Evolutionary conservation across 768 basidiomycete genomes (phyloP).

Genomic region (Rhodosporidiobolus sp.): DNA sequence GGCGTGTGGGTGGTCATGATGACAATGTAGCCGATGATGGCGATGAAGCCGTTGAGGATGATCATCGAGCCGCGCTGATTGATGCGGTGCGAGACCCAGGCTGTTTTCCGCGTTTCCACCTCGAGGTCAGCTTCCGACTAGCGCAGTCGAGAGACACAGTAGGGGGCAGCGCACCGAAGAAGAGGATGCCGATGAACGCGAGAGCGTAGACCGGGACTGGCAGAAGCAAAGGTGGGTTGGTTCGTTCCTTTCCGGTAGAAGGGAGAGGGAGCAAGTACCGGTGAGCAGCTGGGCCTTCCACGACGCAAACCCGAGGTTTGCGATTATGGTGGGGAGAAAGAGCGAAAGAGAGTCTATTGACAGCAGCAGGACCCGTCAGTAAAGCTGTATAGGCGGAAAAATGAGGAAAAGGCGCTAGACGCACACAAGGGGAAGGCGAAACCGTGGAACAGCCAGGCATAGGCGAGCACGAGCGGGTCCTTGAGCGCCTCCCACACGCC

Average conservation of each 20-base stretch:
- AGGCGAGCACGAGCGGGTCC: conserved; percentile 62
- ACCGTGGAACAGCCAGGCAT: conserved; percentile 62
- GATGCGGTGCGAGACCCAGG: conserved; percentile 38
- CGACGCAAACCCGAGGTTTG: conserved; percentile 55
- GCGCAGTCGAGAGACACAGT: conserved; percentile 43
- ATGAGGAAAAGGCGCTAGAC: conserved; percentile 54
- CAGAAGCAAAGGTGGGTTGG: neutral
- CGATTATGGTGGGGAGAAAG: conserved; percentile 71
- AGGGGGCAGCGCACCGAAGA: neutral
- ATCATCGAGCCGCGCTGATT: conserved; percentile 59
- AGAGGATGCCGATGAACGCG: conserved; percentile 17
- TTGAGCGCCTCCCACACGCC: conserved; percentile 58
- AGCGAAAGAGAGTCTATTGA: conserved; percentile 55
- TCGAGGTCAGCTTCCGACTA: too few species aligned
- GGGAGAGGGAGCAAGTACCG: neutral
- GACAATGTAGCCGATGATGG: conserved; percentile 62
- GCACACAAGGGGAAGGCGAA: conserved; percentile 53
- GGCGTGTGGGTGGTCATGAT: conserved; percentile 48
- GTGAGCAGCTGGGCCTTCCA: conserved; percentile 54
- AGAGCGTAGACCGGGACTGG: neutral
- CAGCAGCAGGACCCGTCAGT: conserved; percentile 55
- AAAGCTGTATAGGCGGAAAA: conserved; percentile 53
- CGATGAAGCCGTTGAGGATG: conserved; percentile 55
- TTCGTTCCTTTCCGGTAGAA: too few species aligned
- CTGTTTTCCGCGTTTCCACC: too few species aligned